Evolutionary conservation across 2,329 filamentous ascomycete species (phyloP), one percentile per base, ranked within the genome.

Genomic region (Paraphoma chrysanthemicola): DNA sequence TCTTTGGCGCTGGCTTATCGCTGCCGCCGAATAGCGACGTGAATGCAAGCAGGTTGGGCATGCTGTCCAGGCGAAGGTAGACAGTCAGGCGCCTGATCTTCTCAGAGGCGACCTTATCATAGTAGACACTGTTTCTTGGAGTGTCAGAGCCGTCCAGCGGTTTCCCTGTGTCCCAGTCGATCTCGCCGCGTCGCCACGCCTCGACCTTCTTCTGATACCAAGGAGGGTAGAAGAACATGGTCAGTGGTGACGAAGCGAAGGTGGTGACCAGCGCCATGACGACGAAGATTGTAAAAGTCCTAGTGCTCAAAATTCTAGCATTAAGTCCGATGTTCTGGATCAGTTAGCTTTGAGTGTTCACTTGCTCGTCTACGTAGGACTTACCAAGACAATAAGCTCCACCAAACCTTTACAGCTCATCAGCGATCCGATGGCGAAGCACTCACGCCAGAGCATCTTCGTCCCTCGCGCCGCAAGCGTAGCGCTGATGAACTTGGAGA

Each of bases 401-500:
- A 97, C 93, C 9, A 98, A 82, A 68, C 94, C 94, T 77, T 98
- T 98, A 77, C 94, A 98, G 78, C 92, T 96, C 94, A 98, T 98
- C 68, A 97, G 79, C 14, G 89, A 87, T 12, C 94, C 94, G 64
- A 98, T 95, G 1, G 92, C 87, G 31, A 96, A 86, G 54, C 90
- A 93, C 75, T 98, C 94, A 56, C 93, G 86, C 94, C 94, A 98
- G 1, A 96, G 84, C 48, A 97, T 81, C 28, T 90, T 92, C 67
- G 87, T 91, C 3, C 87, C 71, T 36, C 87, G 86, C 0, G 94
- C 93, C 7, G 93, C 92, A 1, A 96, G 56, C 0, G 92, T 88
- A 16, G 92, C 93, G 42, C 93, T 94, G 11, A 89, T 81, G 49
- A 98, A 90, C 76, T 98, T 98, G 47, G 89, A 92, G 18, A 87